Base-by-base conservation (phyloP, 495 filamentous ascomycete species). In the Neurospora intermedia region DNA sequence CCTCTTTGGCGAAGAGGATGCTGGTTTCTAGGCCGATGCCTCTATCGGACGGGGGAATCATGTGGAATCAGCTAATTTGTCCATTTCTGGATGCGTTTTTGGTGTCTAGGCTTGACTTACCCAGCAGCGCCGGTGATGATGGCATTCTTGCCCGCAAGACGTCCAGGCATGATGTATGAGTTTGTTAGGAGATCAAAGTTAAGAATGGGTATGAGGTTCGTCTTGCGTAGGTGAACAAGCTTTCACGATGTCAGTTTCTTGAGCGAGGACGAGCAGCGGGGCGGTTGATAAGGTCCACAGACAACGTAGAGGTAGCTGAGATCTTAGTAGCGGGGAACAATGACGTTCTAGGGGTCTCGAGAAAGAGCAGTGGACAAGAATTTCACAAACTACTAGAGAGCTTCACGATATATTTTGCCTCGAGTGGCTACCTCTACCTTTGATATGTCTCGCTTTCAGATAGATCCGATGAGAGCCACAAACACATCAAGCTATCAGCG, bases 11-110 rank as follows among this genome's bases (percentile, higher is more conserved):
- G 77, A 99, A 96, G 71, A 98, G 92, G 77, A 98, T 94, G 69
- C 88, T 88, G 11, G 96, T 98, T 83, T 99, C 94, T 48, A 99
- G 92, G 73, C 96, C 96, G 75, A 99, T 99, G 73, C 96, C 96
- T 73, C 94, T 97, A 74, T 35, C 6, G 71, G 11, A 43, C 70
- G 43, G 13, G 69, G 48, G 23, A 71, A 54, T 38, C n/a, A 27
- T 73, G 20, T 20, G 75, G 73, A 70, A 77, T 62, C 69, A 3
- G 18, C 75, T 72, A 2, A 18, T 43, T 43, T 43, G 43, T 43
- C 11, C 11, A n/a, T 27, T 20, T 20, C 38, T 1, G 27, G 40
- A 38, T 38, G 35, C 69, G n/a, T 35, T 43, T 6, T 5, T 40
- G 45, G 4, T 1, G 70, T n/a, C 2, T 69, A 9, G 10, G 54